phyloP scores from a whole-genome alignment of 345 rosid species.

The Isatis tinctoria region DNA sequence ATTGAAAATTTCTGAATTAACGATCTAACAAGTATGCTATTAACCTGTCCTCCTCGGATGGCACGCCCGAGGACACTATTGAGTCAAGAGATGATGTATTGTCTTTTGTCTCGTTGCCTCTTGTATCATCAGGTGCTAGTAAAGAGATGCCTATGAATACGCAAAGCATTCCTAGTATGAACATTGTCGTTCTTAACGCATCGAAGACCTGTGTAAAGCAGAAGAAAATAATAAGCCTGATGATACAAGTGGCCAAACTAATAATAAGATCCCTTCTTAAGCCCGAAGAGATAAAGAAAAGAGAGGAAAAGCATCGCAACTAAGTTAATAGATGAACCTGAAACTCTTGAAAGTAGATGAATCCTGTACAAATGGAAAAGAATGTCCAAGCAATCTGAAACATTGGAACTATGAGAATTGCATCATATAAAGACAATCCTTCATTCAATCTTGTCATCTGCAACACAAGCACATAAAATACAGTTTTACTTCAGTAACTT shows the following conservation, averaged over 20 bases:
- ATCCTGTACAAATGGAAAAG: constrained; percentile 98
- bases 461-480: constrained; percentile 13
- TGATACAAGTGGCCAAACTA: neutral
- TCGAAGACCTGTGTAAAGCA: constrained; percentile 64
- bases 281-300: neutral
- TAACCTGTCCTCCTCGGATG: constrained; percentile 76
- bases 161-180: constrained; percentile 79
- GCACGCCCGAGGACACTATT: constrained; percentile 44
- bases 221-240: neutral
- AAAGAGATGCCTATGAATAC: constrained; percentile 88
- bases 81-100: constrained; percentile 48
- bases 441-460: constrained; percentile 98
- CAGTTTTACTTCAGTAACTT: constrained; percentile 11
- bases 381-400: constrained; percentile 99
- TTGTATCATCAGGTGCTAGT: constrained; percentile 92
- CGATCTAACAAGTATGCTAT: neutral
- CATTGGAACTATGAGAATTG: constrained; percentile 98
- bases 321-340: constrained; percentile 50
- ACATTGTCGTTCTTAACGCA: constrained; percentile 88
- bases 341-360: constrained; percentile 95
- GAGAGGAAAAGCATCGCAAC: neutral
- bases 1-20: neutral
- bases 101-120: constrained; percentile 78
- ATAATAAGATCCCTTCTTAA: neutral
- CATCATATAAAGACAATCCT: constrained; percentile 87